phyloP scores from a whole-genome alignment of 768 basidiomycete genomes.

The Exidia glandulosa region DNA sequence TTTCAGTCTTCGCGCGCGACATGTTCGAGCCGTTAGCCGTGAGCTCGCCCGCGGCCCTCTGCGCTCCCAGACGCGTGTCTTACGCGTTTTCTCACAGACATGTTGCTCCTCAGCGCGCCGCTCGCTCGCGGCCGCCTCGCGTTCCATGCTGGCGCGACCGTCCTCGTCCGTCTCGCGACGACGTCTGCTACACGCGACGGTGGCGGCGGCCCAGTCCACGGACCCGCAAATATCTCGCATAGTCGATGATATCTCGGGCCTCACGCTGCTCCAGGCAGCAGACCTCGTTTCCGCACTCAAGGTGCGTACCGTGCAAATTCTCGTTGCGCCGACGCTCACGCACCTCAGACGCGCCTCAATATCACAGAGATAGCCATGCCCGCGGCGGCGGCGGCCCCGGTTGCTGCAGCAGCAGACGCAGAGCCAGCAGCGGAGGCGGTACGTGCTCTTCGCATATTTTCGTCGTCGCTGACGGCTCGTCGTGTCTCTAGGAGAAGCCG shows the following conservation, averaged over 20 bases:
- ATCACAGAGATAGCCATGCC: conserved; percentile 97
- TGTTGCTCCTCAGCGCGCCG: not conserved
- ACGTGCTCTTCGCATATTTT: conserved; percentile 14
- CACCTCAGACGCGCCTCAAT: conserved; percentile 71
- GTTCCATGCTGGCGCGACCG: not conserved
- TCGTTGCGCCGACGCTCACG: not conserved
- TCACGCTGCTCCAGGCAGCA: conserved; percentile 88
- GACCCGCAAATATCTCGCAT: conserved; percentile 69
- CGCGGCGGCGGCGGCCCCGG: conserved; percentile 50
- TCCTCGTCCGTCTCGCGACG: not conserved
- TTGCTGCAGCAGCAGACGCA: conserved; percentile 47
- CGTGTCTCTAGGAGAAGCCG: conserved; percentile 62
- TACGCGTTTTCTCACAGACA: not conserved
- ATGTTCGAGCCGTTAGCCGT: not conserved
- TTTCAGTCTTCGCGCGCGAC: not conserved
- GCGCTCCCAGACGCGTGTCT: not conserved
- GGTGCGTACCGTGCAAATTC: conserved; percentile 34
- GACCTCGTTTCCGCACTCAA: conserved; percentile 89
- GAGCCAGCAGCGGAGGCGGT: conserved; percentile 45
- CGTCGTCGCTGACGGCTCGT: not conserved
- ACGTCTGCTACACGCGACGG: not conserved
- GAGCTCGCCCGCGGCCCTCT: not conserved
- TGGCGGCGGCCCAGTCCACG: conserved; percentile 3
- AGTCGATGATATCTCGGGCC: conserved; percentile 83
- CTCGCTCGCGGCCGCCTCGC: not conserved